Evolutionary conservation across 805 yeast species (phyloP), one percentile per base, ranked within the genome.

Genomic region (Ogataea saltuana): DNA sequence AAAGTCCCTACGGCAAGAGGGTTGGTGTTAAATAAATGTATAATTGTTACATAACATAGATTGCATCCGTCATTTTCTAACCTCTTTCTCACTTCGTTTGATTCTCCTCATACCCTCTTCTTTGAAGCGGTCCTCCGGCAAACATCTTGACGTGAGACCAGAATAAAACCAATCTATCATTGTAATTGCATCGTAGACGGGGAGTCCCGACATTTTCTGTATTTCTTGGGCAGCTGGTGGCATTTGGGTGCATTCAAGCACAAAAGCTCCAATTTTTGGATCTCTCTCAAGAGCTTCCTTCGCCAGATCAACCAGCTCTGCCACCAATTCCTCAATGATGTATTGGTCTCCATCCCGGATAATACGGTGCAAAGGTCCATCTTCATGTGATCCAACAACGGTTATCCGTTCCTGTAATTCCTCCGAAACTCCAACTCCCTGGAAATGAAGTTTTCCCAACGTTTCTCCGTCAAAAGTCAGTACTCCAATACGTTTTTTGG

Each of bases 1-100:
- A 39, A 16, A 48, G 19, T 70, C 76, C 61, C 64, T 81, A 30
- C 29, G 38, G 41, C 31, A 18, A 21, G 4, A 37, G 29, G 20
- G 30, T 42, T 21, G 36, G 36, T 21, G 36, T n/a, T 10, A 20
- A 33, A 12, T 20, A 33, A 7, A 19, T n/a, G 2, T n/a, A 12
- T 33, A 6, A 17, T n/a, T 15, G n/a, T 10, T 10, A 31, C 12
- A 16, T 16, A 15, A 17, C 13, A 20, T 19, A 7, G 18, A 20
- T 19, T 15, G 5, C 10, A 16, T n/a, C 7, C 5, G 9, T 22
- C 18, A 33, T 3, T 21, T 12, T 20, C 36, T 33, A 9, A 33
- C 28, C n/a, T 33, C 36, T 18, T 33, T 33, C 18, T 33, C 36
- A 20, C 36, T 33, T 20, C 36, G 11, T n/a, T 33, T 33, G 13